A percentile compares a stretch with the other conserved stretches of the same genome.
Evolutionary conservation across 2,329 filamentous ascomycete genomes (phyloP).

Genomic region (Cryphonectria nitschkei): DNA sequence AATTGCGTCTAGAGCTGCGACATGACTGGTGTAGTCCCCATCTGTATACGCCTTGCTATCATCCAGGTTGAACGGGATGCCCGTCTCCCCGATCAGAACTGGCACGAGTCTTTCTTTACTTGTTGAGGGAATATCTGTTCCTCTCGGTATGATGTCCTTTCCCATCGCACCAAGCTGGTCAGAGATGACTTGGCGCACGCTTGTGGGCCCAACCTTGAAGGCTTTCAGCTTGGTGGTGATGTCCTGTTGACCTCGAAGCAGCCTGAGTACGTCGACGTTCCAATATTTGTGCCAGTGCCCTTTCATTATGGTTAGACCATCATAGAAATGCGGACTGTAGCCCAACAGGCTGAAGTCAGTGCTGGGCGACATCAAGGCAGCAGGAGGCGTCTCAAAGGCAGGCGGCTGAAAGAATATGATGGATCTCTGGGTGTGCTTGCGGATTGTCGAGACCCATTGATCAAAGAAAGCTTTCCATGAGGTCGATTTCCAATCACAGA

Average conservation of each 20-base stretch:
- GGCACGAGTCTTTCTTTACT: slow-evolving; percentile 18
- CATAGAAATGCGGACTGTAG: slow-evolving; percentile 35
- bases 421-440: slow-evolving; percentile 22
- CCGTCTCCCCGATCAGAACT: slow-evolving; percentile 33
- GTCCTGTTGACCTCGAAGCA: slow-evolving; percentile 32
- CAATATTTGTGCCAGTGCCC: slow-evolving; percentile 34
- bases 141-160: slow-evolving; percentile 25
- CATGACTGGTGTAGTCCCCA: slow-evolving; percentile 33
- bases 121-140: background rate
- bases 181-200: slow-evolving; percentile 31
- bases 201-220: slow-evolving; percentile 30
- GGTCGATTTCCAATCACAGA: slow-evolving; percentile 31
- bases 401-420: slow-evolving; percentile 32
- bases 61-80: slow-evolving; percentile 34
- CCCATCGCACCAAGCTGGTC: slow-evolving; percentile 32
- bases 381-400: slow-evolving; percentile 32
- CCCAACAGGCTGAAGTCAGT: slow-evolving; percentile 20
- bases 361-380: slow-evolving; percentile 20
- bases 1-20: slow-evolving; percentile 33
- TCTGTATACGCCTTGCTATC: slow-evolving; percentile 30
- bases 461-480: slow-evolving; percentile 33
- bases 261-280: slow-evolving; percentile 33
- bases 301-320: slow-evolving; percentile 34
- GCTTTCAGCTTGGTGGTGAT: slow-evolving; percentile 32
- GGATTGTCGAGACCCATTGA: slow-evolving; percentile 29